Evolutionary conservation across 176 grass and related monocot genomes (phyloP).

Genomic region (Cocos nucifera): DNA sequence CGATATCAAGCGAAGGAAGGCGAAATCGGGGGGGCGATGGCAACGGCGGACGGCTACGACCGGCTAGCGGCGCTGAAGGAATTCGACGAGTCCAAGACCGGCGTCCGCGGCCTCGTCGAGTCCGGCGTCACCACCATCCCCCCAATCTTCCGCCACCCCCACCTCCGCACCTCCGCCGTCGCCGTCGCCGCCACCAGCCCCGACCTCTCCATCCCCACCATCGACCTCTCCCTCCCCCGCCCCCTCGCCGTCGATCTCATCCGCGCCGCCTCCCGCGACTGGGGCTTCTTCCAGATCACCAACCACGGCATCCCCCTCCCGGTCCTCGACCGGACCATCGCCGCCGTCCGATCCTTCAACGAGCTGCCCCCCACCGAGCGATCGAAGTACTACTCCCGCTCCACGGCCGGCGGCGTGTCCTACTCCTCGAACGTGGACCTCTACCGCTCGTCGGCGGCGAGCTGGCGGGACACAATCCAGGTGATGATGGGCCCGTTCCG

Average conservation of each 20-base stretch:
- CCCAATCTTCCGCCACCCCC: conserved; percentile 31
- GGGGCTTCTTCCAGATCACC: conserved; percentile 81
- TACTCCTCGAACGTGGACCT: conserved; percentile 81
- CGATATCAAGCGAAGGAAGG: background rate
- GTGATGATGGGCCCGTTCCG: conserved; percentile 26
- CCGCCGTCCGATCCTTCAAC: conserved; percentile 61
- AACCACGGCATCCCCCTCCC: conserved; percentile 45
- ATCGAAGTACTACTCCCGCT: conserved; percentile 48
- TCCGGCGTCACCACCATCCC: conserved; percentile 45
- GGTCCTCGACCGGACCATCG: conserved; percentile 26
- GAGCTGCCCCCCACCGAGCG: conserved; percentile 54
- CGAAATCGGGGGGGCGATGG: background rate
- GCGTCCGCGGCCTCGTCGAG: conserved; percentile 77
- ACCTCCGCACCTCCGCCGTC: conserved; percentile 14
- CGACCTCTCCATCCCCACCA: conserved; percentile 31
- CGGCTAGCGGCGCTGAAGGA: conserved; percentile 49
- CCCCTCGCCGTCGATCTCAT: conserved; percentile 25
- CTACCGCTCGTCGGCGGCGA: conserved; percentile 46
- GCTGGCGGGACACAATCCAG: conserved; percentile 89
- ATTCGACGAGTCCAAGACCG: conserved; percentile 70
- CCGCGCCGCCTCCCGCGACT: conserved; percentile 29
- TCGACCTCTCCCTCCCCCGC: conserved; percentile 37
- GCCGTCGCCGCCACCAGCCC: conserved; percentile 2
- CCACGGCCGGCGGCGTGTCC: conserved; percentile 29
- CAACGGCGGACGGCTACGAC: conserved; percentile 15